Percentiles rank a stretch among this genome's conserved stretches.
Evolutionary conservation across 805 yeast species (phyloP).

Genomic region (Barnettozyma siamensis): DNA sequence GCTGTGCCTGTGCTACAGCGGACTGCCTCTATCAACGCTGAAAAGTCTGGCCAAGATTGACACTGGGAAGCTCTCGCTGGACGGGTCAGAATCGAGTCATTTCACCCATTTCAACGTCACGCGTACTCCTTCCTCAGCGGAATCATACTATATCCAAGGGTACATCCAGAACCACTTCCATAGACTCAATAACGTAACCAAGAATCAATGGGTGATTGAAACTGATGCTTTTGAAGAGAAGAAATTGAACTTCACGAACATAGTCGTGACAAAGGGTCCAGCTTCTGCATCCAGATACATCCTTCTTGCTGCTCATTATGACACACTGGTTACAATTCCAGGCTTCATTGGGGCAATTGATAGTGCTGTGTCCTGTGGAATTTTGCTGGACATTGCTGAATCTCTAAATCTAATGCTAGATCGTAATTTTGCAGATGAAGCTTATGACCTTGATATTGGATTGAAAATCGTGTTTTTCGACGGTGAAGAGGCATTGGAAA

Average conservation of each 20-base stretch:
- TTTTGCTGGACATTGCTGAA: constrained; percentile 40
- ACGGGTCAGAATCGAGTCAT: constrained; percentile 16
- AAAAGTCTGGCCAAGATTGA: constrained; percentile 3
- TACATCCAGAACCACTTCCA: constrained; percentile 33
- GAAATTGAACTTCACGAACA: constrained; percentile 32
- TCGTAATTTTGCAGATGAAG: constrained; percentile 10
- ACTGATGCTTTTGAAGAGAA: constrained; percentile 32
- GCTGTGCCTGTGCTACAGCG: constrained; percentile 5
- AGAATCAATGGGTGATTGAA: constrained; percentile 24
- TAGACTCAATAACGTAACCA: constrained; percentile 23
- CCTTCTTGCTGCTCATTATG: constrained; percentile 50
- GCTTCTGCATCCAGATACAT: constrained; percentile 24
- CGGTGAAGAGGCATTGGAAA: constrained; percentile 54
- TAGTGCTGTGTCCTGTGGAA: constrained; percentile 52
- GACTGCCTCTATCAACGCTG: constrained; percentile 6
- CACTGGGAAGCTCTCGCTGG: constrained; percentile 14
- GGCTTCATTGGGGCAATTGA: constrained; percentile 59
- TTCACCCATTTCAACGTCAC: constrained; percentile 31
- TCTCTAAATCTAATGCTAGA: constrained; percentile 11
- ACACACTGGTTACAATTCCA: constrained; percentile 38
- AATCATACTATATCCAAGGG: constrained; percentile 31
- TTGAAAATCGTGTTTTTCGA: constrained; percentile 49
- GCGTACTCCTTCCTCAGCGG: constrained; percentile 38
- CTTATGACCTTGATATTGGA: constrained; percentile 26
- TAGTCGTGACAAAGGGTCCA: constrained; percentile 28